Evolutionary conservation across 2,329 filamentous ascomycete genomes (phyloP).

Genomic region (Fusarium sp.): DNA sequence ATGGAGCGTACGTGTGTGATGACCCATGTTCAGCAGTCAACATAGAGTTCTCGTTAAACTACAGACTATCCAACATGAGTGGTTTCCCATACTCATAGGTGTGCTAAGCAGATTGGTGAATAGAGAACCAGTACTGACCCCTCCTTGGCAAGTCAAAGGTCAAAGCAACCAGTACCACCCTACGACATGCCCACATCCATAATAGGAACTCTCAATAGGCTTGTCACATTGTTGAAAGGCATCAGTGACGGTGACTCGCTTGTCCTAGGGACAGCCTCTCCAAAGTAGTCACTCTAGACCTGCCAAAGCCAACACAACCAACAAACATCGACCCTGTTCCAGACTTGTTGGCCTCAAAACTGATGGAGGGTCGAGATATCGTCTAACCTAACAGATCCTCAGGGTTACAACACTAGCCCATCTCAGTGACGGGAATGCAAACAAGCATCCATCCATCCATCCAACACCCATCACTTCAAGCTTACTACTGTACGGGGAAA

Average conservation of each 20-base stretch:
- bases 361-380: background rate
- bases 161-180: background rate
- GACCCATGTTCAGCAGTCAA: background rate
- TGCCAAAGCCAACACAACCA: background rate
- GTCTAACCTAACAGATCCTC: background rate
- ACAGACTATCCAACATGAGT: background rate
- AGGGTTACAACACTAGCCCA: background rate
- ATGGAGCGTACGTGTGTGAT: background rate
- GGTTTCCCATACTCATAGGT: background rate
- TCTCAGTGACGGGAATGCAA: background rate
- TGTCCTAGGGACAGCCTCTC: background rate
- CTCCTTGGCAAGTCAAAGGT: background rate
- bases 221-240: background rate
- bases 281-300: background rate
- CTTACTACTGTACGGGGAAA: background rate
- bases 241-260: background rate
- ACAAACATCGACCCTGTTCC: background rate
- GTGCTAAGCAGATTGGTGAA: background rate
- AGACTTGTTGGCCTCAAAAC: background rate
- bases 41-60: background rate
- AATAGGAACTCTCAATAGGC: background rate
- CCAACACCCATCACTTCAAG: background rate
- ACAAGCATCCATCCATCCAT: background rate
- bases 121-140: background rate
- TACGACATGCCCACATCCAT: background rate